phyloP scores from a whole-genome alignment of 2,329 filamentous ascomycete genomes.

The Alternaria atra region DNA sequence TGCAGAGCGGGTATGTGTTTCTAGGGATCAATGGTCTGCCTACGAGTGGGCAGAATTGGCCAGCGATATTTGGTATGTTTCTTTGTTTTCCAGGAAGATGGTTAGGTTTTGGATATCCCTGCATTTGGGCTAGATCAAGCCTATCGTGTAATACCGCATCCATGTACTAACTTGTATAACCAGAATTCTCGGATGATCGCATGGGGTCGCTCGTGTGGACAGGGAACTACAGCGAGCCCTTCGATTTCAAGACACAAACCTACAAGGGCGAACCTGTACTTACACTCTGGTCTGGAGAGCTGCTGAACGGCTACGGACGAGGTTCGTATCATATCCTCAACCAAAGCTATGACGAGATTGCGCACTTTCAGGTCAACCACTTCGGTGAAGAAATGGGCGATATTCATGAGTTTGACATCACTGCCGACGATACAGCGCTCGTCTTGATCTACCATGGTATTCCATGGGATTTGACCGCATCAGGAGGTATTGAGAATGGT shows the following conservation, averaged over 20 bases:
- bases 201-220: constrained; percentile 32
- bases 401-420: constrained; percentile 58
- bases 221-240: constrained; percentile 27
- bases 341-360: constrained; percentile 27
- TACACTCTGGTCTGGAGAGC: constrained; percentile 29
- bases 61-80: constrained; percentile 25
- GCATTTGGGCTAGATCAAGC: background rate
- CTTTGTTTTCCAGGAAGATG: background rate
- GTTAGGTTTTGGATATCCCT: background rate
- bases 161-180: background rate
- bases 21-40: constrained; percentile 26
- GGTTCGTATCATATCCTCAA: constrained; percentile 26
- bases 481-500: constrained; percentile 48
- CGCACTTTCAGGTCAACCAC: constrained; percentile 21
- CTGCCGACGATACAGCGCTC: constrained; percentile 53
- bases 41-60: constrained; percentile 28
- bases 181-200: constrained; percentile 25
- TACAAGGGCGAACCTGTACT: constrained; percentile 33
- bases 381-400: constrained; percentile 41
- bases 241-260: constrained; percentile 32
- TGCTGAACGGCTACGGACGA: constrained; percentile 22
- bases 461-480: constrained; percentile 49
- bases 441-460: constrained; percentile 54
- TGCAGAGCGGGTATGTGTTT: constrained; percentile 26
- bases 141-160: background rate